Evolutionary conservation across 140 eudicot genomes (phyloP).

Genomic region (Anethum foeniculum): DNA sequence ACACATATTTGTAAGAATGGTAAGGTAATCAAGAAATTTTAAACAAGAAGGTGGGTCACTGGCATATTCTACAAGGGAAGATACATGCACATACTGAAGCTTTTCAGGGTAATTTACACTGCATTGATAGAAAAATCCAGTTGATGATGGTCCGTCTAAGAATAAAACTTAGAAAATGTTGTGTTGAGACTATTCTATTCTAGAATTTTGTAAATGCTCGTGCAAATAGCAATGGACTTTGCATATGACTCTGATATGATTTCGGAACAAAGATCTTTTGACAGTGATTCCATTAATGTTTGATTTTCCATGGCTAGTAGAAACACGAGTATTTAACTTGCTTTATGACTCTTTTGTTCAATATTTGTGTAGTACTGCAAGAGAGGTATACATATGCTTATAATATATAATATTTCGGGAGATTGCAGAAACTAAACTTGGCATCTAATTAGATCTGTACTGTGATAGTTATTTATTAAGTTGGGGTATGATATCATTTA

Average conservation of each 20-base stretch:
- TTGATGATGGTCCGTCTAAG: background rate
- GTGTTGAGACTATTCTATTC: background rate
- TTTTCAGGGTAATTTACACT: conserved; percentile 10
- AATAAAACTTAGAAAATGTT: conserved; percentile 1
- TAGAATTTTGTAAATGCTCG: background rate
- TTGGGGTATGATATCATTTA: background rate
- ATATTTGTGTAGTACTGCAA: background rate
- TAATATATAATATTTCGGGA: background rate
- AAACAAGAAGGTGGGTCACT: conserved; percentile 9
- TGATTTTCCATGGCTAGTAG: background rate
- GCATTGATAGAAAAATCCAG: conserved; percentile 6
- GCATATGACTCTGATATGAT: background rate
- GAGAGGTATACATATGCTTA: background rate
- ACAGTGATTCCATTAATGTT: background rate
- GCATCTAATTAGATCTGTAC: background rate
- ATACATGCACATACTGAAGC: background rate
- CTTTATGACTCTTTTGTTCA: background rate
- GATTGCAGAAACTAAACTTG: background rate
- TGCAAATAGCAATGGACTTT: background rate
- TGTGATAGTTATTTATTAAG: background rate
- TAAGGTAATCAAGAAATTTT: conserved; percentile 12
- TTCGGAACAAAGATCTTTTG: background rate
- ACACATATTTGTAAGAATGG: background rate
- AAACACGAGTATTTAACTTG: background rate
- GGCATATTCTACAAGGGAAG: background rate